Evolutionary conservation across 2,329 filamentous ascomycete genomes (phyloP).

Genomic region (Beauveria varroae): DNA sequence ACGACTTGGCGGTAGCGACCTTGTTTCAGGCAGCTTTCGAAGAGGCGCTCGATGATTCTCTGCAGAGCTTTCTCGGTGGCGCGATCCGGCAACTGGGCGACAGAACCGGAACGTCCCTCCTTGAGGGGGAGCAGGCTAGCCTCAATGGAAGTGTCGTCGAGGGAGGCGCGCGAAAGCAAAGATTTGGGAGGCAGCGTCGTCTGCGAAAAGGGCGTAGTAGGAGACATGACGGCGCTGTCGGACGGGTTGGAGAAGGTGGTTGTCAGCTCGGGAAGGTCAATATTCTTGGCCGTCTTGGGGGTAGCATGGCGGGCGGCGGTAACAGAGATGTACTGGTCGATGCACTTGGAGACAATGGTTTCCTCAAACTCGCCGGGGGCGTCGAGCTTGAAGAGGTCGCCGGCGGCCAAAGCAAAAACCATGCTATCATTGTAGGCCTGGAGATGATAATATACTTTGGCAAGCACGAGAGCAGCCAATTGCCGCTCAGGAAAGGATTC

Average conservation of each 20-base stretch:
- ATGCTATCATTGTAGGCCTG: constrained; percentile 99
- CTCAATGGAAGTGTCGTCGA: constrained; percentile 56
- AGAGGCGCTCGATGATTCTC: constrained; percentile 77
- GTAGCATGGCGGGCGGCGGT: constrained; percentile 44
- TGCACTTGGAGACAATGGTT: constrained; percentile 96
- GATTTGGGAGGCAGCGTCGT: constrained; percentile 91
- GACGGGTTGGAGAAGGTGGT: constrained; percentile 67
- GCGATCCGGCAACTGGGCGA: constrained; percentile 60
- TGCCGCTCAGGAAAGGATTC: constrained; percentile 89
- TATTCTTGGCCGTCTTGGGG: constrained; percentile 34
- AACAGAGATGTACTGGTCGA: constrained; percentile 92
- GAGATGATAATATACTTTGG: constrained; percentile 98
- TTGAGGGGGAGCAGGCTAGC: constrained; percentile 49
- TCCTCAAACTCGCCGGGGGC: constrained; percentile 92
- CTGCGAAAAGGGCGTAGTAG: constrained; percentile 92
- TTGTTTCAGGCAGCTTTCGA: constrained; percentile 79
- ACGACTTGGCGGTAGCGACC: constrained; percentile 93
- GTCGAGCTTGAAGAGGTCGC: constrained; percentile 90
- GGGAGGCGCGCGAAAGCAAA: constrained; percentile 75
- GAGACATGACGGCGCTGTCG: constrained; percentile 70
- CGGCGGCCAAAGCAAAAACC: constrained; percentile 91
- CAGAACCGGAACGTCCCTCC: constrained; percentile 46
- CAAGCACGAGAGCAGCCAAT: constrained; percentile 86
- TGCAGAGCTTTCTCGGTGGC: constrained; percentile 75
- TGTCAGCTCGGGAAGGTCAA: constrained; percentile 60